Evolutionary conservation across 2,329 filamentous ascomycete genomes (phyloP).

Genomic region (Pseudogymnoascus sp.): DNA sequence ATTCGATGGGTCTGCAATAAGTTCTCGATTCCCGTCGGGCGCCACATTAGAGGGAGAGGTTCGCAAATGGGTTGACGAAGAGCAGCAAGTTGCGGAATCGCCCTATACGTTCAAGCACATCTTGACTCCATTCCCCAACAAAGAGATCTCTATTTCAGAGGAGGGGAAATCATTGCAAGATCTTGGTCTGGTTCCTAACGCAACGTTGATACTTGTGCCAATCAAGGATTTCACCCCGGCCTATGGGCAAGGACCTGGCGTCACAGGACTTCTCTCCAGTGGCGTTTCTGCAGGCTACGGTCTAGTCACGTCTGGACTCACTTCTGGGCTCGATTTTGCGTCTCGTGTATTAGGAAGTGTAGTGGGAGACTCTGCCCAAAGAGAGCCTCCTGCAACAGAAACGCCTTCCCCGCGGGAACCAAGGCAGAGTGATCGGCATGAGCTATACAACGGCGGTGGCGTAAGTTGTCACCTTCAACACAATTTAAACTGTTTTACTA

Average conservation of each 20-base stretch:
- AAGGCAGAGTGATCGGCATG: background rate
- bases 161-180: conserved; percentile 61
- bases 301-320: conserved; percentile 36
- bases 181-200: conserved; percentile 67
- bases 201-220: conserved; percentile 75
- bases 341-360: conserved; percentile 36
- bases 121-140: conserved; percentile 68
- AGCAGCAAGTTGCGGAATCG: background rate
- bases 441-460: conserved; percentile 11
- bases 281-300: conserved; percentile 31
- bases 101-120: conserved; percentile 84
- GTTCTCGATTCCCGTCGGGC: conserved; percentile 59
- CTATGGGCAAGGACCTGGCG: conserved; percentile 36
- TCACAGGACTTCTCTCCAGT: conserved; percentile 27
- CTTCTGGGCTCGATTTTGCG: conserved; percentile 35
- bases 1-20: conserved; percentile 75
- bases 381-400: background rate
- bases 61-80: conserved; percentile 66
- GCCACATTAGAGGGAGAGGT: conserved; percentile 59
- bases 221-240: conserved; percentile 54
- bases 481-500: background rate
- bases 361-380: background rate
- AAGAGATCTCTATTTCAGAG: conserved; percentile 64
- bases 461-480: background rate
- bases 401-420: conserved; percentile 25